A percentile compares a stretch with the other conserved stretches of the same genome.
phyloP scores from a whole-genome alignment of 2,329 filamentous ascomycete species.

The Pleoardoris graminearum region DNA sequence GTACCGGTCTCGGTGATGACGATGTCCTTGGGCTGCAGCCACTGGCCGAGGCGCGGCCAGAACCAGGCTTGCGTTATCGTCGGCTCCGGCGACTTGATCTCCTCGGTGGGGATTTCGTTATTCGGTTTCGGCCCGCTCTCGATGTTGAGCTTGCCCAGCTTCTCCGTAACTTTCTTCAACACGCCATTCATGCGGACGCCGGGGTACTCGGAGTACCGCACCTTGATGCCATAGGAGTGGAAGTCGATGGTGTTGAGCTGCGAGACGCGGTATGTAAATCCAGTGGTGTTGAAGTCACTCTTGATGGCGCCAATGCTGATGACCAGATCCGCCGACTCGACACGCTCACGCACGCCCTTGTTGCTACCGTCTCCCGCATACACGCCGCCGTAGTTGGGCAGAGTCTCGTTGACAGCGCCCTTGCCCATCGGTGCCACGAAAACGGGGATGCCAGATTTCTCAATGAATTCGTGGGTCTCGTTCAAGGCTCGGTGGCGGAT shows the following conservation, averaged over 20 bases:
- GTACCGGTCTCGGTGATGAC: constrained; percentile 88
- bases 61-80: constrained; percentile 72
- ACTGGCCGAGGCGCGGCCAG: constrained; percentile 76
- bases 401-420: constrained; percentile 75
- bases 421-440: constrained; percentile 94
- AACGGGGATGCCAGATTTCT: constrained; percentile 74
- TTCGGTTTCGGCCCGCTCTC: constrained; percentile 56
- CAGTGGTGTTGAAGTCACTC: constrained; percentile 80
- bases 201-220: constrained; percentile 78
- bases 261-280: constrained; percentile 78
- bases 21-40: constrained; percentile 72
- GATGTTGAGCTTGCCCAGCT: constrained; percentile 60
- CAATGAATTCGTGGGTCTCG: constrained; percentile 73
- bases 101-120: constrained; percentile 53
- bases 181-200: constrained; percentile 78
- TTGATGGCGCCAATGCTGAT: constrained; percentile 70
- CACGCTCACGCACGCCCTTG: constrained; percentile 62
- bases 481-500: constrained; percentile 73
- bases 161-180: constrained; percentile 68
- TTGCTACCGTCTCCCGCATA: constrained; percentile 80
- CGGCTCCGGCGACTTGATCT: constrained; percentile 35
- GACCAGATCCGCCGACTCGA: constrained; percentile 72
- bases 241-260: constrained; percentile 80
- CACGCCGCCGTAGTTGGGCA: constrained; percentile 78
- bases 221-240: constrained; percentile 71